Evolutionary conservation across 78 protist species (phyloP).

Genomic region (Polysphondylium violaceum): DNA sequence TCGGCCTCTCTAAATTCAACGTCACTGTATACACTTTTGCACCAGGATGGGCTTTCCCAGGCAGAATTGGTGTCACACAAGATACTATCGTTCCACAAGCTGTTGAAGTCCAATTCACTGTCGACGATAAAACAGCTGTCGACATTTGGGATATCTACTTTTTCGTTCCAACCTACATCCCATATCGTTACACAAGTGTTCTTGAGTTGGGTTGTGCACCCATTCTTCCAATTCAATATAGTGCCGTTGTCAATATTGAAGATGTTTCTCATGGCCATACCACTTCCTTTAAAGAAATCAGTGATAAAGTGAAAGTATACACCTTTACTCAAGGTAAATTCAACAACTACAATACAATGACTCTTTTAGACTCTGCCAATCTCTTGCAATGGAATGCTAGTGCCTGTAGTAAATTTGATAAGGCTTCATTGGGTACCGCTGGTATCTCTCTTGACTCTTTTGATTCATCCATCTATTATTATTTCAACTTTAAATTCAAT

Average conservation of each 20-base stretch:
- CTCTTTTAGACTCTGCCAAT: neutral
- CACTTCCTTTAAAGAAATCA: no score
- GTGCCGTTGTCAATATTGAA: no score
- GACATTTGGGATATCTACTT: slow-evolving; percentile 22
- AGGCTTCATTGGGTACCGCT: no score
- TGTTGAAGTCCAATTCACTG: neutral
- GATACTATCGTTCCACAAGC: slow-evolving; percentile 7
- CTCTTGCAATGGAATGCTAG: neutral
- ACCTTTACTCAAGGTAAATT: neutral
- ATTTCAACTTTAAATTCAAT: no score
- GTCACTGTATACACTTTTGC: slow-evolving; percentile 3
- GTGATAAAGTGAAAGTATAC: no score
- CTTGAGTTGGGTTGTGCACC: no score
- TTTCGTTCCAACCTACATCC: neutral
- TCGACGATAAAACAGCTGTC: neutral
- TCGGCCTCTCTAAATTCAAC: neutral
- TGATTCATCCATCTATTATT: no score
- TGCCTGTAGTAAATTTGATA: neutral
- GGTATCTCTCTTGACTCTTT: no score
- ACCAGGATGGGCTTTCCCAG: slow-evolving; percentile 48
- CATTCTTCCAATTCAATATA: no score
- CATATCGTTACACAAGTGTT: no score
- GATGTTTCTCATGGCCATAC: no score
- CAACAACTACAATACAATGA: neutral
- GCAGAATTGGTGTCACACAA: slow-evolving; percentile 1